phyloP scores from a whole-genome alignment of 2,329 filamentous ascomycete species.

The Metarhizium humberi region DNA sequence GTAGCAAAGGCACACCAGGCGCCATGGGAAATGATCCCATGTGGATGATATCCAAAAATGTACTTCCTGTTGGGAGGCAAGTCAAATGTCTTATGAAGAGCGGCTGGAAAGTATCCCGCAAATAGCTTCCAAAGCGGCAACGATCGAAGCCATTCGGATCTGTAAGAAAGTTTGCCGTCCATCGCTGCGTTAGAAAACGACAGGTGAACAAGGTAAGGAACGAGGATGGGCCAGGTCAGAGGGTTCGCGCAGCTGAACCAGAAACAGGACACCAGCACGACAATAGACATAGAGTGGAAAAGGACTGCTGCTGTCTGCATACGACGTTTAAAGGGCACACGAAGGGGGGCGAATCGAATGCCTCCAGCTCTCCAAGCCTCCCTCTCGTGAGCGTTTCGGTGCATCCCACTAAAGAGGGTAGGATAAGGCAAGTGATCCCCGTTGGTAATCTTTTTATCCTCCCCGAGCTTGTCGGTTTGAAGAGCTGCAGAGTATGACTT shows the following conservation, averaged over 20 bases:
- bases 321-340: constrained; percentile 60
- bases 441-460: neutral
- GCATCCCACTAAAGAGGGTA: constrained; percentile 13
- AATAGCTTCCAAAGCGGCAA: constrained; percentile 80
- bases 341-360: constrained; percentile 77
- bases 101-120: constrained; percentile 84
- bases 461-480: neutral
- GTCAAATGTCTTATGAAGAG: constrained; percentile 73
- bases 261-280: constrained; percentile 66
- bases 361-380: constrained; percentile 33
- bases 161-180: constrained; percentile 64
- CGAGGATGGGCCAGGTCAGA: constrained; percentile 72
- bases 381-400: constrained; percentile 13
- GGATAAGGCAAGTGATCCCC: constrained; percentile 16
- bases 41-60: constrained; percentile 94
- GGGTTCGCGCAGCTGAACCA: constrained; percentile 89
- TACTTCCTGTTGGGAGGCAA: constrained; percentile 81
- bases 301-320: constrained; percentile 72
- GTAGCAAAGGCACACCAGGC: constrained; percentile 88
- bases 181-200: constrained; percentile 70
- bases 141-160: constrained; percentile 65
- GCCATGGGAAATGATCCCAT: constrained; percentile 96
- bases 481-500: neutral
- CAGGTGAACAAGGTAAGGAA: constrained; percentile 75
- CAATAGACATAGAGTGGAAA: constrained; percentile 62